Base-by-base conservation (phyloP, 106 monocot species). In the Triglochin maritima region DNA sequence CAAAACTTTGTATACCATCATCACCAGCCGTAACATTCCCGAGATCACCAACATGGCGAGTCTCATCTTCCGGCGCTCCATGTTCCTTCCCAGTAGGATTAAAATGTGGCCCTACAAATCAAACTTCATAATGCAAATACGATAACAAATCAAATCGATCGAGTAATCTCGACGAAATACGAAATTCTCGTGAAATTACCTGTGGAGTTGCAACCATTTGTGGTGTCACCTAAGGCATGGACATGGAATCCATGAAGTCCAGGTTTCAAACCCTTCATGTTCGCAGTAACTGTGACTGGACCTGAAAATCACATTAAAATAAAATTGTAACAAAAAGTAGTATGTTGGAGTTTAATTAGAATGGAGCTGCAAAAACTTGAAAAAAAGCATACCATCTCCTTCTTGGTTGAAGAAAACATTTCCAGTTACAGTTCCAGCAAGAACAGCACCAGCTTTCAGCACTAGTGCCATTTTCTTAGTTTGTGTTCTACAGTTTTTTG, bases 131-230 rank as follows among this genome's bases (percentile, higher is more conserved):
- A 9, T 16, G 5, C n/a, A 50, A 59, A 57, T 17, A 59, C 3
- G 71, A 58, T 9, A 49, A 5, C 6, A 59, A 47, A 53, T 3
- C 49, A 51, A 50, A 49, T 56, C 56, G 16, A 17, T 46, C 58
- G 4, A 5, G 45, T 13, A 65, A 50, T 12, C 46, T 65, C 65
- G 2, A 16, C 17, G 13, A 49, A 13, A 15, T 14, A 50, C 4
- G 7, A 7, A 50, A 7, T 49, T 4, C 49, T 15, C 4, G 43
- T 13, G 9, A 61, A 14, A 41, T n/a, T 79, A 86, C 89, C 89
- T 77, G 89, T 90, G n/a, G 89, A 90, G 81, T 83, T 69, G 76
- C 89, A 90, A 0, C 89, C 89, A 74, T 89, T 89, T 7, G 89
- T 89, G 12, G 89, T 89, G 59, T 89, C 89, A 55, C 89, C 89